These are phyloP conservation scores for Aleurites moluccanus DNA, from an alignment of 441 rosid genomes.

Conservation along the genomic window DNA sequence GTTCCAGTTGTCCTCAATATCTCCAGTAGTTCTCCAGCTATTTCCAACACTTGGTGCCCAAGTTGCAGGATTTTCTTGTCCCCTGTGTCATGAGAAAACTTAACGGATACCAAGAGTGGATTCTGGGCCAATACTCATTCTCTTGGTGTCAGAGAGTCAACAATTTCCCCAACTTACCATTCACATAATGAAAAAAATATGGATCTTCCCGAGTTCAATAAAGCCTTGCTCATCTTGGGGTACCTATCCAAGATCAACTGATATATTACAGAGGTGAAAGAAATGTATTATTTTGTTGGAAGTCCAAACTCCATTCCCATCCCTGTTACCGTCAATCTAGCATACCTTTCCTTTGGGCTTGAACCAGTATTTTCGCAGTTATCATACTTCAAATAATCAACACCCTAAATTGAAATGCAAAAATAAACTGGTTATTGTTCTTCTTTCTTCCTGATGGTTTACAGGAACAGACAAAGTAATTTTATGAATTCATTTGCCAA, in stretches of 20 bases:
- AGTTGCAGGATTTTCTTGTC: constrained; percentile 49
- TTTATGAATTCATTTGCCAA: too few relatives aligned
- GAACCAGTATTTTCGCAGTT: constrained; percentile 47
- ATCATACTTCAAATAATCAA: constrained; percentile 72
- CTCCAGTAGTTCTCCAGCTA: constrained; percentile 72
- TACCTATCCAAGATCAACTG: constrained; percentile 30
- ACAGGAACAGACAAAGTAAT: too few relatives aligned
- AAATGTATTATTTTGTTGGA: too few relatives aligned
- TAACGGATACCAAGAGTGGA: constrained; percentile 38
- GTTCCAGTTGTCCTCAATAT: constrained; percentile 52
- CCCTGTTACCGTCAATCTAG: background rate
- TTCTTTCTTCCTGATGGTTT: too few relatives aligned
- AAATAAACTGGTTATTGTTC: too few relatives aligned
- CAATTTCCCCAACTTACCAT: constrained; percentile 59
- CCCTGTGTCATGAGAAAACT: constrained; percentile 23
- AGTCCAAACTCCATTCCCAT: background rate
- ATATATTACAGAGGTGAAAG: background rate
- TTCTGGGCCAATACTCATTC: constrained; percentile 39
- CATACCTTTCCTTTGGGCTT: constrained; percentile 15
- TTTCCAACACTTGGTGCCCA: constrained; percentile 64
- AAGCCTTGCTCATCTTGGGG: constrained; percentile 43
- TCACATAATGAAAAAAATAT: constrained; percentile 66
- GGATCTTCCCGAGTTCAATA: constrained; percentile 48
- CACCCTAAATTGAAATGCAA: constrained; percentile 35
- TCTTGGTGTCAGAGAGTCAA: constrained; percentile 44